Base-by-base conservation (phyloP, 768 basidiomycete genomes). In the Pisolithus orientalis region DNA sequence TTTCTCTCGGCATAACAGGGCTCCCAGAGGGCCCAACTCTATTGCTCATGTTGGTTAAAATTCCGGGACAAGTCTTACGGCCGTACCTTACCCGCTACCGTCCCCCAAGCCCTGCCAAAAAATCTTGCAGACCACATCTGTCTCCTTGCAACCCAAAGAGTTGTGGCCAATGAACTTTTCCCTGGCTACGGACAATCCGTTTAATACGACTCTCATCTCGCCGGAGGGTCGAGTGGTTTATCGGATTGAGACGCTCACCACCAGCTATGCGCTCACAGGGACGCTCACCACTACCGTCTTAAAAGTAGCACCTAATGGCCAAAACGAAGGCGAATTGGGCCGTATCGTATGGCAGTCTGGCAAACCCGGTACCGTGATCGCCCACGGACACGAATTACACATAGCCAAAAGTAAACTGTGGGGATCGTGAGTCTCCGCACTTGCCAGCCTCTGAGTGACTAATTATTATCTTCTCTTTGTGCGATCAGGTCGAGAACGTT, bases 311-410 rank as follows among this genome's bases (percentile, higher is more conserved):
- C 42, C 7, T 14, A 63, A 65, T 6, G 62, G 65, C 3, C 31
- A 60, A 51, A 62, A 49, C 51, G 57, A 65, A 38, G 37, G 53
- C 5, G 66, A 67, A 39, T 45, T 68, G 10, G 66, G 66, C 5
- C 56, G 66, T 8, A 57, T 67, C 3, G 54, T 58, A 8, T 67
- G 66, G 66, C 66, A 67, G 1, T 59, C 68, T 1, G 68, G 68
- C 0, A 57, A 60, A 9, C 63, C 66, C 24, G 52, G 59, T 0
- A 57, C 57, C 25, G 64, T 67, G 37, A 17, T 66, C 29, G 62
- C 68, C 0, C 59, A 62, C 48, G 67, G 63, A 5, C 66, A 54
- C 49, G 62, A 63, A 38, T 52, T 67, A n/a, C 62, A 14, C 54
- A 40, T 67, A 49, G 50, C 32, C 21, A 59, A 59, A 9, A 57